A percentile compares a stretch with the other conserved stretches of the same genome.
phyloP scores from a whole-genome alignment of 768 basidiomycete genomes.

The Amyloporia xantha region DNA sequence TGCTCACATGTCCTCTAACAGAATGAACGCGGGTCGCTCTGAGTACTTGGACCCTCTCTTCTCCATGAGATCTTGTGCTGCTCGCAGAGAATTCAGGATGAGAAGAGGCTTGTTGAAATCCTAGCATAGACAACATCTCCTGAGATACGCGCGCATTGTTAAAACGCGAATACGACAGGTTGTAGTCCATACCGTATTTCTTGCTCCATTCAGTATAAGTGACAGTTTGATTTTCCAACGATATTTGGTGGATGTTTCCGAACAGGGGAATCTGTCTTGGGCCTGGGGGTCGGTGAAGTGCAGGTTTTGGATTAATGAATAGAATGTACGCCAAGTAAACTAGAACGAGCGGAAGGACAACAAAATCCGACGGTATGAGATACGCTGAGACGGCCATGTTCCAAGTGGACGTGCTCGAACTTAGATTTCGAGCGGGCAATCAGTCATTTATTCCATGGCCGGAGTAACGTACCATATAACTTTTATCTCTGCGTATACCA shows the following conservation, averaged over 20 bases:
- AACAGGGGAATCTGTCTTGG: constrained; percentile 23
- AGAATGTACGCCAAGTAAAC: too few species aligned
- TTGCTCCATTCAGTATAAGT: constrained; percentile 23
- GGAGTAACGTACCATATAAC: too few species aligned
- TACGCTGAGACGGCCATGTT: too few species aligned
- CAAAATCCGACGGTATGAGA: too few species aligned
- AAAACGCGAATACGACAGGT: background rate
- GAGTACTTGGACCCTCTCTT: constrained; percentile 21
- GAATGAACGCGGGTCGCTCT: constrained; percentile 13
- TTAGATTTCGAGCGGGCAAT: too few species aligned
- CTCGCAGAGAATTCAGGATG: constrained; percentile 17
- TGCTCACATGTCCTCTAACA: constrained; percentile 17
- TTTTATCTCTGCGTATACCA: too few species aligned
- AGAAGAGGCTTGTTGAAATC: constrained; percentile 11
- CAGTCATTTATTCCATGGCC: too few species aligned
- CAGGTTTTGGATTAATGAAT: too few species aligned
- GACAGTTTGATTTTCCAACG: constrained; percentile 17
- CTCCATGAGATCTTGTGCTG: constrained; percentile 20
- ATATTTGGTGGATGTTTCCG: constrained; percentile 26
- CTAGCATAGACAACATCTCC: constrained; percentile 16
- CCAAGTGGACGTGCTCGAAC: too few species aligned
- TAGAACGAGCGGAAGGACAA: too few species aligned
- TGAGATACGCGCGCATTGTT: background rate
- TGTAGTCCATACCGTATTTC: constrained; percentile 19
- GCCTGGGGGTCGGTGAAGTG: too few species aligned